phyloP scores from a whole-genome alignment of 2,329 filamentous ascomycete genomes.

The Alternaria alternata region DNA sequence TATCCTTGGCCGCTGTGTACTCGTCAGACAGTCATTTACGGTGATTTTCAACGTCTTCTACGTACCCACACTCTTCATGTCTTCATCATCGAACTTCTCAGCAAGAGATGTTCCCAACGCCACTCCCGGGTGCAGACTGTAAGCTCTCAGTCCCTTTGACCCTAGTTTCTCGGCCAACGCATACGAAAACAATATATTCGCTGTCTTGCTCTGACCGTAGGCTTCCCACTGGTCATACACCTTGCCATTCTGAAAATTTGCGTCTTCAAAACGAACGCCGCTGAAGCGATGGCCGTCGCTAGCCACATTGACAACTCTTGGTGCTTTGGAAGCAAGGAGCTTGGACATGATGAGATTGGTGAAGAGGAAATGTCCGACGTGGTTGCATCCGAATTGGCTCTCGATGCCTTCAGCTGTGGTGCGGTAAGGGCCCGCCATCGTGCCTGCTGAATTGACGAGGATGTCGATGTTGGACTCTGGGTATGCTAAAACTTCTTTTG shows the following conservation, averaged over 20 bases:
- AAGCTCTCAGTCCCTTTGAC: slow-evolving; percentile 30
- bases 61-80: slow-evolving; percentile 30
- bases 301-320: slow-evolving; percentile 55
- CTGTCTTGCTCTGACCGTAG: slow-evolving; percentile 63
- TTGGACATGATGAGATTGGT: slow-evolving; percentile 56
- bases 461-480: slow-evolving; percentile 51
- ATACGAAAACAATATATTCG: slow-evolving; percentile 53
- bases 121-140: slow-evolving; percentile 43
- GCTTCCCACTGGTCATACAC: slow-evolving; percentile 54
- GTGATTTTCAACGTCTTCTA: not conserved
- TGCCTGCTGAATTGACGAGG: slow-evolving; percentile 53
- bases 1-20: slow-evolving; percentile 24
- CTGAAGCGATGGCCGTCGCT: slow-evolving; percentile 52
- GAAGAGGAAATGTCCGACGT: slow-evolving; percentile 60
- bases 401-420: slow-evolving; percentile 49
- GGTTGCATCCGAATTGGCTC: slow-evolving; percentile 57
- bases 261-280: slow-evolving; percentile 55
- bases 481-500: slow-evolving; percentile 37
- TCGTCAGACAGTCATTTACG: not conserved
- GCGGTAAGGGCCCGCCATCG: slow-evolving; percentile 45
- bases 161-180: slow-evolving; percentile 36
- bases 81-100: slow-evolving; percentile 27
- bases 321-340: slow-evolving; percentile 43
- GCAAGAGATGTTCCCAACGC: slow-evolving; percentile 35
- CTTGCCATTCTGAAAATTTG: slow-evolving; percentile 53